Base-by-base conservation (phyloP, 768 basidiomycete genomes). In the Leucosporidium yakuticum region DNA sequence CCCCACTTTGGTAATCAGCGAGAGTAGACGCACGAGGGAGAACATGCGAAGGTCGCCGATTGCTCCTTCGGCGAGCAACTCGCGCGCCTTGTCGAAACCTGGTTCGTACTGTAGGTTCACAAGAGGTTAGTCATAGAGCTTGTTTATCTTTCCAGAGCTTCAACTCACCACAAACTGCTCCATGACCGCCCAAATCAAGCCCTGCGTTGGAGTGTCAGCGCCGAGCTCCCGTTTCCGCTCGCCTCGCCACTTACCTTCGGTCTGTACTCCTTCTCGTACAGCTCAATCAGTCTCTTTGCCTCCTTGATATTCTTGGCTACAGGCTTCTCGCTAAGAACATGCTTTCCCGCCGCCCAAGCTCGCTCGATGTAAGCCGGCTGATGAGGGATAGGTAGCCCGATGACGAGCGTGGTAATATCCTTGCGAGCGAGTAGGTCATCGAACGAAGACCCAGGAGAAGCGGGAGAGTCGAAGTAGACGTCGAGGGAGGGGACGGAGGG, bases 321-420 rank as follows among this genome's bases (percentile, higher is more conserved):
- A 15, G 91, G 91, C 76, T 93, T 93, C 81, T 94, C 91, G 79
- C 87, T 87, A 67, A 92, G 76, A 54, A 93, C 90, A 76, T 93
- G 89, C 79, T 93, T 94, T n/a, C 90, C 88, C 8, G 88, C 87
- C 54, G 76, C 70, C 53, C 75, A 66, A 11, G 73, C 73, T 74
- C 84, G 84, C 67, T 84, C 77, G 62, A 93, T 80, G 68, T 91
- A 80, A 27, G 80, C 78, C 3, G 90, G 89, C 77, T 91, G 90
- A 12, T 82, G 74, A 0, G 85, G 83, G 75, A 93, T 91, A 0
- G 90, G 91, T 19, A 93, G 81, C 11, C 84, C 86, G 57, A 92
- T 80, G 77, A 90, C 83, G 29, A 92, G 88, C 25, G 86, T 85
- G 23, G 81, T 77, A 73, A 94, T 85, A 69, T 91, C 89, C 9